phyloP scores from a whole-genome alignment of 768 basidiomycete species.

The Strobilomyces dryophilus region DNA sequence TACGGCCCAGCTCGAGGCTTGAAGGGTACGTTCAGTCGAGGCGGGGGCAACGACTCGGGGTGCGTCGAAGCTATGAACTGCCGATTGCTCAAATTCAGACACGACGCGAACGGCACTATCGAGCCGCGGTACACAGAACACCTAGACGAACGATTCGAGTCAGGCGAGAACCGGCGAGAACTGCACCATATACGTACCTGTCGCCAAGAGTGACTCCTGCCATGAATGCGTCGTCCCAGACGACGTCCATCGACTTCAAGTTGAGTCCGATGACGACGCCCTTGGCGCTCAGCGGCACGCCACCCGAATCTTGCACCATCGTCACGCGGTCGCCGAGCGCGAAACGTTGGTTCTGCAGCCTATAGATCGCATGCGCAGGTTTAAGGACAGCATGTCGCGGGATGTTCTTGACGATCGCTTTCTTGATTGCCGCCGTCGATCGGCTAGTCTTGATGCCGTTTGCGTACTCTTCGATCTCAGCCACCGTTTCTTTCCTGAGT shows the following conservation, averaged over 20 bases:
- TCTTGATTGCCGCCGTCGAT: conserved; percentile 67
- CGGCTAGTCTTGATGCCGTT: conserved; percentile 63
- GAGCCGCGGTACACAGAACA: conserved; percentile 93
- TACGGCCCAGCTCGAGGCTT: conserved; percentile 65
- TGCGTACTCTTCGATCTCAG: conserved; percentile 72
- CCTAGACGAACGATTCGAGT: conserved; percentile 34
- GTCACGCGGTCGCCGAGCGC: conserved; percentile 88
- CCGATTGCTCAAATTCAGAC: conserved; percentile 81
- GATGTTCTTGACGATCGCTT: conserved; percentile 89
- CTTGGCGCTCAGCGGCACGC: conserved; percentile 86
- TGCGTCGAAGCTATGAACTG: conserved; percentile 82
- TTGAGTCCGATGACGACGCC: conserved; percentile 92
- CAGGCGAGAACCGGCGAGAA: background rate
- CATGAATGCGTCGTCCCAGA: conserved; percentile 97
- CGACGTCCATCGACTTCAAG: conserved; percentile 84
- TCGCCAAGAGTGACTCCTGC: conserved; percentile 83
- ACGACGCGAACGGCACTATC: conserved; percentile 80
- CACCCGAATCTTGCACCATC: conserved; percentile 94
- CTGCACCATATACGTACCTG: conserved; percentile 53
- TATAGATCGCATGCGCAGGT: conserved; percentile 83
- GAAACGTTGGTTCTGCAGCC: conserved; percentile 87
- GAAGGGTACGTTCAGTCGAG: conserved; percentile 50
- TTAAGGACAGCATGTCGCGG: conserved; percentile 92
- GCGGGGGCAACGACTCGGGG: conserved; percentile 48
- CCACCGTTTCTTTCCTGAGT: conserved; percentile 83